Base-by-base conservation (phyloP, 352 stramenopile species). In the Globisporangium camurandrum region DNA sequence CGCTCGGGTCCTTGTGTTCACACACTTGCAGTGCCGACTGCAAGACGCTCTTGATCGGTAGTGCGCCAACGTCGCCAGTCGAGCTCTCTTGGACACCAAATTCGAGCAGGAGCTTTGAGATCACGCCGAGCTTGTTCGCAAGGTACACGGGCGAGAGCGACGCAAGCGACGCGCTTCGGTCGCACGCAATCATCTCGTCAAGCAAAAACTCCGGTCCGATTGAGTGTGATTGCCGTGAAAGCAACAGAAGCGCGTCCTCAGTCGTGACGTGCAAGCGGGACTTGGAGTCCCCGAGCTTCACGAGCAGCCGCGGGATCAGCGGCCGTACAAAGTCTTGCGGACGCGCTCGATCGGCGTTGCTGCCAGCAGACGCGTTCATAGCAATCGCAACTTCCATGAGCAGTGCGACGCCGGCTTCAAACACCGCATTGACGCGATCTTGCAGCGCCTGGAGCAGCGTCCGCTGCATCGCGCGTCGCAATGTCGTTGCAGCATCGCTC, bases 251-350 rank as follows among this genome's bases (percentile, higher is more conserved):
- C 4, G 79, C 79, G 46, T 93, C 82, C 61, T 93, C 79, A 0
- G 68, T 86, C 1, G 70, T 70, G 19, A 91, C 71, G 41, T 88
- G 79, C 3, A 90, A 57, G 0, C 76, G 64, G 16, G 71, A 65
- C 48, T 93, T 93, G 1, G 76, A 83, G 49, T 91, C 79, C 1
- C 82, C 82, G 2, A 93, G 64, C 53, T 88, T 88, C 3, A 73
- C 63, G 0, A 93, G 59, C n/a, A 93, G 48, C 22, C 78, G 66
- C 11, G 81, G 71, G 23, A 90, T 79, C 11, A 93, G 48, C 12
- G 81, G 81, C 0, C 76, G 74, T 28, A 93, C 46, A 0, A 84
- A 46, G 33, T 85, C 73, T 46, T 90, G 72, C 36, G 73, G 51
- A 31, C 16, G 52, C 7, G 38, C 24, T 10, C n/a, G 54, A 17